A percentile compares a stretch with the other conserved stretches of the same genome.
Evolutionary conservation across 306 rosid species (phyloP).

Genomic region (Begonia peltatifolia): DNA sequence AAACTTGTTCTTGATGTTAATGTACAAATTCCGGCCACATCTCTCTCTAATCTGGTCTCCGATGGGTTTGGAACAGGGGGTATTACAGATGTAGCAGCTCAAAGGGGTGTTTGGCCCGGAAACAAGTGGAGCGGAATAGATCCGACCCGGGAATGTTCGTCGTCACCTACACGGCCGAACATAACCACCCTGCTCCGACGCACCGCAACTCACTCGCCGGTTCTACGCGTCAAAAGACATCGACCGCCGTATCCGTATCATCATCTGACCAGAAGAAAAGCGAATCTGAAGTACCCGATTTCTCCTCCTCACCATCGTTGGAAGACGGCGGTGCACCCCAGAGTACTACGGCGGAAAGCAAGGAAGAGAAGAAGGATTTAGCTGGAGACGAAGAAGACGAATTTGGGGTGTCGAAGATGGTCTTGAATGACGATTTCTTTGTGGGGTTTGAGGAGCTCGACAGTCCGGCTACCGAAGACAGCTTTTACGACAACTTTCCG

Average conservation of each 20-base stretch:
- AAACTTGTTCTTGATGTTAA: neutral
- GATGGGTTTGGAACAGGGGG: slow-evolving; percentile 41
- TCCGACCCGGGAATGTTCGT: slow-evolving; percentile 89
- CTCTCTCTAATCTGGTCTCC: neutral
- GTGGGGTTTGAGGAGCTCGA: slow-evolving; percentile 59
- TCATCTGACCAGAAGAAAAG: slow-evolving; percentile 18
- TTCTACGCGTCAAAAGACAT: slow-evolving; percentile 73
- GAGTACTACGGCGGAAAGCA: slow-evolving; percentile 37
- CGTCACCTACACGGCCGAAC: slow-evolving; percentile 88
- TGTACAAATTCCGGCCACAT: neutral
- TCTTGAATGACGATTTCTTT: slow-evolving; percentile 58
- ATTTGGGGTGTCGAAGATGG: slow-evolving; percentile 44
- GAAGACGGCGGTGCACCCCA: slow-evolving; percentile 41
- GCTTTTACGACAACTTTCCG: slow-evolving; percentile 43
- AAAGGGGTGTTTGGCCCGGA: slow-evolving; percentile 91
- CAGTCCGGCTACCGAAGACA: slow-evolving; percentile 30
- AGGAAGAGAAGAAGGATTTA: slow-evolving; percentile 48
- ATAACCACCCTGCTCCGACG: slow-evolving; percentile 93
- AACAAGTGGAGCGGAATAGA: slow-evolving; percentile 88
- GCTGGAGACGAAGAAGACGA: slow-evolving; percentile 62
- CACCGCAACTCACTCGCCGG: slow-evolving; percentile 97
- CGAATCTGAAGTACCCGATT: slow-evolving; percentile 11
- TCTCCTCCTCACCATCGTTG: slow-evolving; percentile 18
- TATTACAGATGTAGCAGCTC: slow-evolving; percentile 96
- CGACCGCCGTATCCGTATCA: slow-evolving; percentile 12